phyloP scores from a whole-genome alignment of 1,284 basidiomycete genomes.

The Leccinum pachyderme region DNA sequence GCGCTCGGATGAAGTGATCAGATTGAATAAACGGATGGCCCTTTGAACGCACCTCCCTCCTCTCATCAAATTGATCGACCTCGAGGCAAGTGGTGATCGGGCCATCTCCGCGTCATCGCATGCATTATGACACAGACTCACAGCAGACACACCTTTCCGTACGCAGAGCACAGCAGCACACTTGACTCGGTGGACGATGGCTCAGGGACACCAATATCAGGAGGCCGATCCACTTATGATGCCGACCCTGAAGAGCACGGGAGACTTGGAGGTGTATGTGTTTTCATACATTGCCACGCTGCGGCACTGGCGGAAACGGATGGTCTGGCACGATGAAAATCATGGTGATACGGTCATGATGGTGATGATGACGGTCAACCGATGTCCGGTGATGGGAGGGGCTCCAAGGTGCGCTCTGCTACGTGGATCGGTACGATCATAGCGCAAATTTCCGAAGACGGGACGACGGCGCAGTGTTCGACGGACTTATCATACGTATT shows the following conservation, averaged over 20 bases:
- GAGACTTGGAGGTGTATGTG: background rate
- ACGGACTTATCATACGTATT: background rate
- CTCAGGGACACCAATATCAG: background rate
- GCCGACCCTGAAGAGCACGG: background rate
- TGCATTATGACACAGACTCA: background rate
- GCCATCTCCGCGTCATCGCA: background rate
- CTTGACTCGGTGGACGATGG: background rate
- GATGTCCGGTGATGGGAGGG: background rate
- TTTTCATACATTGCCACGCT: background rate
- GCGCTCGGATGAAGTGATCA: background rate
- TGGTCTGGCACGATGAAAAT: background rate
- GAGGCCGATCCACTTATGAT: background rate
- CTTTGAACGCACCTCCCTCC: background rate
- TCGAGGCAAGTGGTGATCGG: background rate
- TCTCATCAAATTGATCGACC: slow-evolving; percentile 1
- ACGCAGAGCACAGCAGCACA: background rate
- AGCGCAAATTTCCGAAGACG: background rate
- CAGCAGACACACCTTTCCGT: background rate
- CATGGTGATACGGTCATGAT: background rate
- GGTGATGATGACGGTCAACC: background rate
- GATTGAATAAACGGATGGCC: background rate
- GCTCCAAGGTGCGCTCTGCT: background rate
- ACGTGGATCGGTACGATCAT: background rate
- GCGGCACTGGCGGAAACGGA: background rate
- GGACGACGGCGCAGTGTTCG: background rate